Conservation (phyloP, 495 filamentous ascomycete species). For the Neurospora sp. region DNA sequence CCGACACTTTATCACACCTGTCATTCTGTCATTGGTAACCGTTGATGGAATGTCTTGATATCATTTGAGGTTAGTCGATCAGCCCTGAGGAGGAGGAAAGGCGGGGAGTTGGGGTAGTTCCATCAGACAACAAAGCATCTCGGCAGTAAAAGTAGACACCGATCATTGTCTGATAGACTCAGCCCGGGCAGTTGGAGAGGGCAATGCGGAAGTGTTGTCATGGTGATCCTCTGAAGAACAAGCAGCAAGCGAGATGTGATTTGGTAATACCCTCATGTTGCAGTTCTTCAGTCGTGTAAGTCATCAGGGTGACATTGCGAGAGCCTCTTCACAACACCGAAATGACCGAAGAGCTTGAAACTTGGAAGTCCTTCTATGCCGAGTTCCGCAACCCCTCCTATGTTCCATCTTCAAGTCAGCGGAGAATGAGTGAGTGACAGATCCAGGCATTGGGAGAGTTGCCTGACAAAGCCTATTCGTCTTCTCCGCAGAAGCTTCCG, state of each 20-base stretch:
- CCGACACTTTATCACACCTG: not conserved
- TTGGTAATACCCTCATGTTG: not conserved
- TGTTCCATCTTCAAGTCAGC: not conserved
- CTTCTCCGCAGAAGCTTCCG: constrained; percentile 4
- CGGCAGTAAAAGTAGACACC: not conserved
- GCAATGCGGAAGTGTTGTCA: not conserved
- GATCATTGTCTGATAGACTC: not conserved
- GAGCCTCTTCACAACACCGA: not conserved
- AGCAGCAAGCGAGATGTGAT: not conserved
- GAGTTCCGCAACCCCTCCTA: not conserved
- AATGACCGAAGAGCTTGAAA: not conserved
- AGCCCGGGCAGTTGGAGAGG: not conserved
- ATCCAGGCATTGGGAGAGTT: not conserved
- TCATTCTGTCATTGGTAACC: not conserved
- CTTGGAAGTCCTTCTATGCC: not conserved
- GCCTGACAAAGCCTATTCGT: not conserved
- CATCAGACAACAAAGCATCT: not conserved
- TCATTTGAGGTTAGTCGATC: not conserved
- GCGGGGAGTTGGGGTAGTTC: not conserved
- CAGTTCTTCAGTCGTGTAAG: not conserved
- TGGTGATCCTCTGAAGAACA: not conserved
- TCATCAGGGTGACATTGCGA: not conserved
- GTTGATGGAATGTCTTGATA: not conserved
- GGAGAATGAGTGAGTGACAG: not conserved
- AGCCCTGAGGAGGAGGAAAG: not conserved